A percentile compares a stretch with the other conserved stretches of the same genome.
These are phyloP conservation scores for Oryza brachyantha DNA, from an alignment of 176 grass and related monocot species.

Conservation along the genomic window DNA sequence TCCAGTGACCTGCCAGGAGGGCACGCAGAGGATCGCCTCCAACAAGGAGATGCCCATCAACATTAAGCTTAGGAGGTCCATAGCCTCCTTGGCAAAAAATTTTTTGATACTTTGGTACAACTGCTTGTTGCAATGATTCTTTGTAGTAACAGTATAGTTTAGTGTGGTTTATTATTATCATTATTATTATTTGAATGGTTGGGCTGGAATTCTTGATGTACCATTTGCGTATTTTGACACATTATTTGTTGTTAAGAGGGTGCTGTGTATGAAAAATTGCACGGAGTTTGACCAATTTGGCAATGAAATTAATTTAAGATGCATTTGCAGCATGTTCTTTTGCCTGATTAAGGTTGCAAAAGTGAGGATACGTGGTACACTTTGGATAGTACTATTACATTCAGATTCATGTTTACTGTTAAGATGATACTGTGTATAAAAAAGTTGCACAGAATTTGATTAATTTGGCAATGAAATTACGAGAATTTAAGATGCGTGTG, in stretches of 20 bases:
- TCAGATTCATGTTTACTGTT: no score
- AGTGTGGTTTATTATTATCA: no score
- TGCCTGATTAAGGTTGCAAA: no score
- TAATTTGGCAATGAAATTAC: no score
- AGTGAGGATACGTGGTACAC: no score
- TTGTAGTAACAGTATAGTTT: neutral
- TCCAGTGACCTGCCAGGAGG: no score
- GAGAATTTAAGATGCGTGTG: no score
- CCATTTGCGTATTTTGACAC: neutral
- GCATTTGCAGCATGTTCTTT: neutral
- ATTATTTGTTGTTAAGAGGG: neutral
- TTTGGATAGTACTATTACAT: no score
- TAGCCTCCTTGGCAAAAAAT: neutral
- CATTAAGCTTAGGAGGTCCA: slow-evolving; percentile 53
- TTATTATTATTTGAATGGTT: neutral
- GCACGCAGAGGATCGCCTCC: slow-evolving; percentile 39
- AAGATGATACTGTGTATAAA: no score
- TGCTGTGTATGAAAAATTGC: neutral
- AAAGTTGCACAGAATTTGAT: no score
- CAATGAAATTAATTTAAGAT: neutral
- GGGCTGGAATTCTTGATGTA: neutral
- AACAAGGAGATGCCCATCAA: slow-evolving; percentile 62
- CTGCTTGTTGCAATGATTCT: neutral
- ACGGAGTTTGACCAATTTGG: neutral
- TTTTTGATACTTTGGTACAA: neutral